Base-by-base conservation (phyloP, 2,329 filamentous ascomycete genomes). In the Fusarium chaquense region DNA sequence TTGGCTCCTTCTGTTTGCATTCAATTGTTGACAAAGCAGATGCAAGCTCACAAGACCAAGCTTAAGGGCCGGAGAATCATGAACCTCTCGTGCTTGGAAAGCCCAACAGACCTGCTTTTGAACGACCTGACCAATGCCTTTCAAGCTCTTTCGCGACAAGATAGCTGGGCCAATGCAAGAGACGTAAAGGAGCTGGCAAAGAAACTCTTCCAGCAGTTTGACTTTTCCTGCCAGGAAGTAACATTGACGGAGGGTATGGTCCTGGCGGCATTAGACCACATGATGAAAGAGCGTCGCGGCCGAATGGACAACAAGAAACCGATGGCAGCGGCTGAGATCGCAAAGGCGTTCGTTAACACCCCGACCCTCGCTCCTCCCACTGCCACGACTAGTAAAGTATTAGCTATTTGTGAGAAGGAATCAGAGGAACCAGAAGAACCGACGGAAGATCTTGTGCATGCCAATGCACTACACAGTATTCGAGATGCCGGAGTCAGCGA, bases 161-260 rank as follows among this genome's bases (percentile, higher is more conserved):
- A 82, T 0, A 82, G 82, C 9, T 92, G 90, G 87, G 90, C 85
- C 0, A 92, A 87, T 65, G 89, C 85, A 0, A 83, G 90, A 6
- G 90, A 92, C 47, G 83, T 92, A 2, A 78, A 86, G 15, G 85
- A 83, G 0, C 44, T 92, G 0, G 82, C 80, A 0, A 87, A 85
- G 59, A 71, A 53, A 1, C 83, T 90, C 2, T 87, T 88, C 66
- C 75, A 77, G 18, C 72, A 62, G 20, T 65, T 77, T 3, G 69
- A 76, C 18, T 32, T 76, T 8, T 45, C 47, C 11, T 36, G 33
- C 1, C 7, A 52, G 0, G 18, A n/a, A 0, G 20, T 78, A 3
- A 61, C 6, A 0, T n/a, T 81, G 2, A 67, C 71, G 0, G 62
- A 78, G 15, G 44, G 45, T 0, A 40, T 69, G 0, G 46, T 80